Conservation (phyloP, 345 rosid genomes). For the Turnera subulata region DNA sequence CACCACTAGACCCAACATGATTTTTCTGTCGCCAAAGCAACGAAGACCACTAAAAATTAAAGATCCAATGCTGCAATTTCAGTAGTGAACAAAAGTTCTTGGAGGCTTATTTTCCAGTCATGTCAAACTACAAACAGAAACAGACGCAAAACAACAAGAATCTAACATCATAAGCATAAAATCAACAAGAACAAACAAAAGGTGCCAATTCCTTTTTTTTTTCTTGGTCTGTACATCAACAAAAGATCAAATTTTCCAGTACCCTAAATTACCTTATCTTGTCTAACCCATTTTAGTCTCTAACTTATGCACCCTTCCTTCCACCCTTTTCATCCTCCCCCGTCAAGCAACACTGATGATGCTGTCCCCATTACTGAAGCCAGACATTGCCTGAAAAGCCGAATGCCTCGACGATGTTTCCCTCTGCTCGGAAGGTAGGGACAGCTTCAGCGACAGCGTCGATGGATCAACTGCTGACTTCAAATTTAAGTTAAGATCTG, state of each 20-base stretch:
- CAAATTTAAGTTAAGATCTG: conserved; percentile 38
- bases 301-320: conserved; percentile 18
- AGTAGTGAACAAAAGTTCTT: neutral
- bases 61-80: neutral
- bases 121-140: conserved; percentile 9
- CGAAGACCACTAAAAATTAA: conserved; percentile 7
- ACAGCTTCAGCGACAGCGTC: conserved; percentile 9
- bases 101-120: conserved; percentile 28
- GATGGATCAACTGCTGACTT: conserved; percentile 31
- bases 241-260: conserved; percentile 21
- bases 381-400: conserved; percentile 42
- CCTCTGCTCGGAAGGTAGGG: conserved; percentile 30
- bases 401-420: conserved; percentile 43
- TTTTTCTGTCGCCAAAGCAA: neutral
- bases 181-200: conserved; percentile 9
- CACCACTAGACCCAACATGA: neutral
- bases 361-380: conserved; percentile 59
- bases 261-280: conserved; percentile 31
- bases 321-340: neutral
- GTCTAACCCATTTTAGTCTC: conserved; percentile 10
- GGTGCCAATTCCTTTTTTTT: conserved; percentile 18
- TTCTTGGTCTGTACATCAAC: conserved; percentile 44
- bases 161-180: neutral
- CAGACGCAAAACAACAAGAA: conserved; percentile 16
- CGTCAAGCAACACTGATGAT: conserved; percentile 61